These are phyloP conservation scores for Monotropa hypopitys DNA, from an alignment of 179 eudicot genomes.

Conservation along the genomic window DNA sequence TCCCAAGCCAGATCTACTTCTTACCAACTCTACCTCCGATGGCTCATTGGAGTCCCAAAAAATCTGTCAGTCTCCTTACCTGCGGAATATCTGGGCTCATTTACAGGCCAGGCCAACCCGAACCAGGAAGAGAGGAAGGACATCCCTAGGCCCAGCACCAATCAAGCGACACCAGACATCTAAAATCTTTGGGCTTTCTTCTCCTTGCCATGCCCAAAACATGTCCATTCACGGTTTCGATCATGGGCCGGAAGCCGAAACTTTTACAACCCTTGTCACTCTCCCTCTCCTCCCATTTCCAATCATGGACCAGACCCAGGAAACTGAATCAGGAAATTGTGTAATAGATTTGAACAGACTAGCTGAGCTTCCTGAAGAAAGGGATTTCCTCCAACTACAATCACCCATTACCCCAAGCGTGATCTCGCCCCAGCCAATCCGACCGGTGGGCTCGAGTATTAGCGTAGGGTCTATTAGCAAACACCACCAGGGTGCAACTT, in stretches of 20 bases:
- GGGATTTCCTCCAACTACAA: conserved; percentile 37
- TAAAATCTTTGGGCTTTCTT: not conserved
- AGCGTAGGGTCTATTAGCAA: conserved; percentile 26
- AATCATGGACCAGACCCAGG: not conserved
- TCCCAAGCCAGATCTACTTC: not conserved
- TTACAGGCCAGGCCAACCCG: conserved; percentile 1
- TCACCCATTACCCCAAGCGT: conserved; percentile 17
- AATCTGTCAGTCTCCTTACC: not conserved
- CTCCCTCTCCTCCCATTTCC: conserved; percentile 30
- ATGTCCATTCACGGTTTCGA: not conserved
- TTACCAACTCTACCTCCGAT: not conserved
- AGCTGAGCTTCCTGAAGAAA: conserved; percentile 24
- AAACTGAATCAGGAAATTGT: no score
- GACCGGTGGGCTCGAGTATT: conserved; percentile 62
- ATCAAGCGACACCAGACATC: not conserved
- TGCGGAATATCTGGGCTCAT: not conserved
- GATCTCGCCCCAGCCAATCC: conserved; percentile 45
- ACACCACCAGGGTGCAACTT: not conserved
- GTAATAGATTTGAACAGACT: conserved; percentile 35
- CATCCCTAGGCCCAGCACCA: not conserved
- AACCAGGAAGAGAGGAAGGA: not conserved
- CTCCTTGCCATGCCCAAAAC: not conserved
- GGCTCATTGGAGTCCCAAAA: not conserved
- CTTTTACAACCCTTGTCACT: conserved; percentile 19
- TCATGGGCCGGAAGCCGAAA: not conserved